Conservation (phyloP, 2,329 filamentous ascomycete species). For the Epichloe sylvatica region DNA sequence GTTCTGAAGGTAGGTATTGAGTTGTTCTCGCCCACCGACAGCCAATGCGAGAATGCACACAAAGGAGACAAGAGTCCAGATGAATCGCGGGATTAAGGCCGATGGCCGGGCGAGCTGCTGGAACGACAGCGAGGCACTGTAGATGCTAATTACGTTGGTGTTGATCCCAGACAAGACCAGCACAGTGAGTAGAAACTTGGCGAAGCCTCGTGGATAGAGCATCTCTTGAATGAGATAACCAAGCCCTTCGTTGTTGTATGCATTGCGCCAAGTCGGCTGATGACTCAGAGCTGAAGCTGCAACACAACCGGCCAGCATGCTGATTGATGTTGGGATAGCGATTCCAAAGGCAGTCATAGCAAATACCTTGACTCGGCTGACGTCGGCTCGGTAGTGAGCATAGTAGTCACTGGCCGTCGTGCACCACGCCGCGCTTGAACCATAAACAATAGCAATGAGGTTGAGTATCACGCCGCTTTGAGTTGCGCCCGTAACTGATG, state of each 20-base stretch:
- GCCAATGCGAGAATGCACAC: conserved; percentile 27
- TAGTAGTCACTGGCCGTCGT: conserved; percentile 22
- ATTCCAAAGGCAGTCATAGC: conserved; percentile 33
- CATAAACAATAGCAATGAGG: conserved; percentile 32
- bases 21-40: conserved; percentile 25
- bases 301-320: conserved; percentile 31
- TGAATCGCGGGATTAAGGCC: conserved; percentile 24
- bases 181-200: conserved; percentile 27
- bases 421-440: conserved; percentile 34
- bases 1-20: conserved; percentile 29
- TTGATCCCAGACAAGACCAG: conserved; percentile 25
- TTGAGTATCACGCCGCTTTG: conserved; percentile 27
- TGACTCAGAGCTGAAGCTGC: conserved; percentile 28
- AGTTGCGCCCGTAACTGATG: conserved; percentile 19
- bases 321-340: conserved; percentile 32
- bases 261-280: conserved; percentile 22
- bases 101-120: conserved; percentile 25
- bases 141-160: conserved; percentile 24
- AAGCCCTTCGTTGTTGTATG: conserved; percentile 26
- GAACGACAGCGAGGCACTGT: conserved; percentile 24
- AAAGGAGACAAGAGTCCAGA: conserved; percentile 26
- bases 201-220: conserved; percentile 30
- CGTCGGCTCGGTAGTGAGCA: conserved; percentile 30
- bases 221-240: conserved; percentile 31
- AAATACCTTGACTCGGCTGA: conserved; percentile 32